Percentiles rank a stretch among this genome's conserved stretches.
phyloP scores from a whole-genome alignment of 2,329 filamentous ascomycete genomes.

The Botrytis cinerea region DNA sequence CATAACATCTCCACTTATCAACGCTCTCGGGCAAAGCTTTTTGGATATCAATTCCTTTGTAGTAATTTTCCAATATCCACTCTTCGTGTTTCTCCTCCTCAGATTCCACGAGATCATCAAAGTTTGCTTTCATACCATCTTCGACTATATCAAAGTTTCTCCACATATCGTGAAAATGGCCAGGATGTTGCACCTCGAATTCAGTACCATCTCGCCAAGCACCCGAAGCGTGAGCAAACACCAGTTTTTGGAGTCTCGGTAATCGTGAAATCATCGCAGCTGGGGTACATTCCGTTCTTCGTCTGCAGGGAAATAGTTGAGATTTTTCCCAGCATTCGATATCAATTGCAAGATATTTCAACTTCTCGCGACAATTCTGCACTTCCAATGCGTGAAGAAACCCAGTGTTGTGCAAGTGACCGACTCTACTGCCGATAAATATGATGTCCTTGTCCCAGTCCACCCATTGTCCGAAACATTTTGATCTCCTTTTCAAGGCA shows the following conservation, averaged over 20 bases:
- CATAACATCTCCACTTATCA: constrained; percentile 10
- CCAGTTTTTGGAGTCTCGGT: neutral
- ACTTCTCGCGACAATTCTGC: constrained; percentile 2
- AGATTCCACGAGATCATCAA: neutral
- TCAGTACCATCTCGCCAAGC: constrained; percentile 13
- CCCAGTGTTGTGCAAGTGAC: constrained; percentile 22
- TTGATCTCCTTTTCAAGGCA: neutral
- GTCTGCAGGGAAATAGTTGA: neutral
- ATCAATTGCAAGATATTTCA: constrained; percentile 5
- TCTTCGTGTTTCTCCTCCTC: neutral
- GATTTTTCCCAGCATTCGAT: constrained; percentile 1
- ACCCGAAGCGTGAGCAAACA: neutral
- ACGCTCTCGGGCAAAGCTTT: neutral
- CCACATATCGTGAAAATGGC: neutral
- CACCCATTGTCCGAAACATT: neutral
- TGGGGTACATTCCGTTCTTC: neutral
- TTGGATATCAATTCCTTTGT: neutral
- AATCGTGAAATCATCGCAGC: constrained; percentile 6
- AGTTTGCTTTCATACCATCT: neutral
- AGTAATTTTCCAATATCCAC: neutral
- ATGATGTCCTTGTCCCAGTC: constrained; percentile 18
- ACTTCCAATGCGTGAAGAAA: constrained; percentile 21
- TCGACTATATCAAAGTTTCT: neutral
- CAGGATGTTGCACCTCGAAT: neutral
- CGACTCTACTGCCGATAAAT: constrained; percentile 17